Percentiles rank a stretch among this genome's conserved stretches.
Evolutionary conservation across 305 asterid genomes (phyloP).

Genomic region (Fraxinus floribunda): DNA sequence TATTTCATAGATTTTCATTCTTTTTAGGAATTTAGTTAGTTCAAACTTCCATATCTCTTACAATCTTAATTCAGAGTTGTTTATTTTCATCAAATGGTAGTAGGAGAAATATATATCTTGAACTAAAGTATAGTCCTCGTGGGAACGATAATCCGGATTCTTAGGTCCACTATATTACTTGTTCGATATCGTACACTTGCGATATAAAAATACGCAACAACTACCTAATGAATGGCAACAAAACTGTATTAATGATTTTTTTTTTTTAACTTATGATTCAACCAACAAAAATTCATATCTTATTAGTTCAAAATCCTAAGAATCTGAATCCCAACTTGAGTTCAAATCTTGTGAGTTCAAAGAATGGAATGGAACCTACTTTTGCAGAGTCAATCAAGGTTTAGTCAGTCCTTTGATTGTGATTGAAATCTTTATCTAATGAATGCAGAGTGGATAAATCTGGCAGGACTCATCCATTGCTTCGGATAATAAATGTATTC

Average conservation of each 20-base stretch:
- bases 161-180: too few species aligned
- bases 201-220: too few species aligned
- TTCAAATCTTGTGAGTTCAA: not conserved
- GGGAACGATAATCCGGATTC: too few species aligned
- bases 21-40: too few species aligned
- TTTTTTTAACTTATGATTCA: not conserved
- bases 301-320: not conserved
- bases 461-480: not conserved
- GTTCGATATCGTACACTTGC: too few species aligned
- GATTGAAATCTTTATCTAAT: not conserved
- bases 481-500: not conserved
- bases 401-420: not conserved
- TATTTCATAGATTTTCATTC: too few species aligned
- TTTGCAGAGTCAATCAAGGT: not conserved
- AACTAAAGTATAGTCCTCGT: too few species aligned
- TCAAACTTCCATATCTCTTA: too few species aligned
- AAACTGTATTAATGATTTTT: too few species aligned
- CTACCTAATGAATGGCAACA: not conserved
- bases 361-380: not conserved
- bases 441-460: not conserved
- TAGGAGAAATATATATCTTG: too few species aligned
- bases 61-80: too few species aligned
- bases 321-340: not conserved
- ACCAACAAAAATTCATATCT: not conserved
- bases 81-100: too few species aligned